Evolutionary conservation across 2,329 filamentous ascomycete species (phyloP).

Genomic region (Huntiella savannae): DNA sequence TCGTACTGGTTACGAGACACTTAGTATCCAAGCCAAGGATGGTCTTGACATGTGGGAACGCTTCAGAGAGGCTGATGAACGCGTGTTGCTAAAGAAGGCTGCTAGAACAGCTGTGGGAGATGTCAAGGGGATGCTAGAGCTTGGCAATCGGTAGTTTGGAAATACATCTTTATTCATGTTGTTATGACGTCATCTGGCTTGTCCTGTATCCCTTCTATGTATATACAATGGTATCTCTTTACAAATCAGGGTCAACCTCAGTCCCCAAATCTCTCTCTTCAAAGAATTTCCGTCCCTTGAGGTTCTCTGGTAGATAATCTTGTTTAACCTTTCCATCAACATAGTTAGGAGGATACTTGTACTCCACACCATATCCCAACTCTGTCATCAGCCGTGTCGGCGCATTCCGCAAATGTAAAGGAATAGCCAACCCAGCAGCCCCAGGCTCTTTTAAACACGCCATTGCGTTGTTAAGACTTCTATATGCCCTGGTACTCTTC

Average conservation of each 20-base stretch:
- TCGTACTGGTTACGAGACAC: slow-evolving; percentile 86
- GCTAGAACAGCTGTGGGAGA: slow-evolving; percentile 55
- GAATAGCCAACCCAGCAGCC: slow-evolving; percentile 62
- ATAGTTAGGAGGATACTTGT: slow-evolving; percentile 95
- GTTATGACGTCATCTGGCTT: too few species aligned
- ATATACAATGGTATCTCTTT: too few species aligned
- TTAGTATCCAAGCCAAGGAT: slow-evolving; percentile 78
- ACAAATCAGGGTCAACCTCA: slow-evolving; percentile 52
- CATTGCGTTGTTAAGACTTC: slow-evolving; percentile 63
- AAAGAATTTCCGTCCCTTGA: slow-evolving; percentile 54
- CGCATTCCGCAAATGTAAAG: slow-evolving; percentile 76
- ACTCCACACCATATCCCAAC: slow-evolving; percentile 72
- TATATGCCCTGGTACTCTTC: slow-evolving; percentile 76
- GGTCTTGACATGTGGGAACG: slow-evolving; percentile 70
- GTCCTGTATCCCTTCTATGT: too few species aligned
- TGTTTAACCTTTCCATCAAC: slow-evolving; percentile 63
- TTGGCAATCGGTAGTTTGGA: too few species aligned
- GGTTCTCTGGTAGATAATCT: slow-evolving; percentile 68
- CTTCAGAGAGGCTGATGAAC: slow-evolving; percentile 75
- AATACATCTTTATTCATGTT: too few species aligned
- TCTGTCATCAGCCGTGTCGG: slow-evolving; percentile 88
- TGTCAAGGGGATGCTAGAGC: slow-evolving; percentile 14
- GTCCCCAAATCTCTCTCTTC: slow-evolving; percentile 65
- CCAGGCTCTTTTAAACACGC: slow-evolving; percentile 55
- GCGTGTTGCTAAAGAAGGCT: slow-evolving; percentile 69